Conservation (phyloP, 2,329 filamentous ascomycete genomes). For the Periglandula ipomoeae region DNA sequence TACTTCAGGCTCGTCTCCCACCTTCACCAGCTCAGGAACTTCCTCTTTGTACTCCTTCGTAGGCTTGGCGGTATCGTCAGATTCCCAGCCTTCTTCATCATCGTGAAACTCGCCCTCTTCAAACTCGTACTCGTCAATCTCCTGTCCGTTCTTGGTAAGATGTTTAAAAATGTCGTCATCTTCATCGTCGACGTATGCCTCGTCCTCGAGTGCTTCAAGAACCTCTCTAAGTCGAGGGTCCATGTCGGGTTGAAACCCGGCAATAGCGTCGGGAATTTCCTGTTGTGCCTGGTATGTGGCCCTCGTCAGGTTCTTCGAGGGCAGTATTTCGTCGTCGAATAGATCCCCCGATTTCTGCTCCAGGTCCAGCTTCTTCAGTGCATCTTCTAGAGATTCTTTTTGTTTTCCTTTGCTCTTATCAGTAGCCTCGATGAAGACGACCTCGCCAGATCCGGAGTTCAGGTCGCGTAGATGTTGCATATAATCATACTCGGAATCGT, state of each 20-base stretch:
- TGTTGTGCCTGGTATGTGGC: conserved; percentile 88
- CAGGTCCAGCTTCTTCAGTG: conserved; percentile 55
- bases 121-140: conserved; percentile 74
- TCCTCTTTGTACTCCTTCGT: conserved; percentile 44
- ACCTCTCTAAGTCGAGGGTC: conserved; percentile 86
- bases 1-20: conserved; percentile 44
- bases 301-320: conserved; percentile 69
- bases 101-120: conserved; percentile 54
- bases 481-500: conserved; percentile 95
- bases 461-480: conserved; percentile 98
- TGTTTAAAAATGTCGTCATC: conserved; percentile 80
- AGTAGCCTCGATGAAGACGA: conserved; percentile 74
- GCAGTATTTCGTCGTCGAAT: conserved; percentile 65
- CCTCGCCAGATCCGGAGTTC: conserved; percentile 57
- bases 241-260: conserved; percentile 96
- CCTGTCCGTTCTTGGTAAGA: conserved; percentile 59
- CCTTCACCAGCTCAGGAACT: conserved; percentile 39
- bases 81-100: conserved; percentile 84
- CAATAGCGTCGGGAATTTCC: conserved; percentile 80
- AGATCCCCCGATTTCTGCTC: conserved; percentile 46
- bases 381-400: conserved; percentile 75
- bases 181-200: conserved; percentile 82
- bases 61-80: conserved; percentile 83
- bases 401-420: conserved; percentile 64
- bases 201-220: conserved; percentile 87